Percentiles rank a stretch among this genome's conserved stretches.
phyloP scores from a whole-genome alignment of 1,139 yeast genomes.

The Zygosaccharomyces pseudobailii region DNA sequence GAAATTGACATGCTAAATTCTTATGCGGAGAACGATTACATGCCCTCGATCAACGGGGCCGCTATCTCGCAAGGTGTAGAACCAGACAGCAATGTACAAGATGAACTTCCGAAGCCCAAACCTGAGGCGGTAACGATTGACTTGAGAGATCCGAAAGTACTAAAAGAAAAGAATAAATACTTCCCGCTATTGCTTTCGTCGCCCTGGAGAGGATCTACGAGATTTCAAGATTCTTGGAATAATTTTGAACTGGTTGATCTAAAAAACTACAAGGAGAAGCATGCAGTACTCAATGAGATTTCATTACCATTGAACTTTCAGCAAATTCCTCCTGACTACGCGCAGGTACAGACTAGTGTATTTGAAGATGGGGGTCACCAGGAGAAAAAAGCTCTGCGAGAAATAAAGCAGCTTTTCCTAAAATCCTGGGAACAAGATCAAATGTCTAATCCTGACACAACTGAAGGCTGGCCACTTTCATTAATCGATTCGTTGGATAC shows the following conservation, averaged over 20 bases:
- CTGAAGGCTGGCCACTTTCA: constrained; percentile 23
- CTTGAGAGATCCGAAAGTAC: constrained; percentile 20
- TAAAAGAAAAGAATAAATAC: constrained; percentile 37
- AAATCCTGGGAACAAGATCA: constrained; percentile 23
- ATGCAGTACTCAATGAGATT: constrained; percentile 35
- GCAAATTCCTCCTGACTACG: constrained; percentile 17
- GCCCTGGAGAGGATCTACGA: constrained; percentile 19
- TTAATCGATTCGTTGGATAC: constrained; percentile 70
- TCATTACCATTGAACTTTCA: constrained; percentile 28
- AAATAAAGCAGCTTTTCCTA: constrained; percentile 12
- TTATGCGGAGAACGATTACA: constrained; percentile 32
- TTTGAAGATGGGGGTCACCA: constrained; percentile 31
- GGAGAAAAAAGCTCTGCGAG: constrained; percentile 17
- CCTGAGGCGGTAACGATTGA: constrained; percentile 8
- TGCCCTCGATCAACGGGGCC: constrained; percentile 28
- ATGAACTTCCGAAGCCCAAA: not conserved
- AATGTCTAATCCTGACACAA: constrained; percentile 6
- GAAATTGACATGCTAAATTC: constrained; percentile 35
- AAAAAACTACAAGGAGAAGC: constrained; percentile 26
- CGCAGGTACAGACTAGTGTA: constrained; percentile 30
- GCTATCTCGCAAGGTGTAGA: not conserved
- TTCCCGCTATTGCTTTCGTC: constrained; percentile 35
- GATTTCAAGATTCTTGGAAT: constrained; percentile 15
- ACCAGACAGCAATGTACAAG: not conserved
- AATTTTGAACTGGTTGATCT: constrained; percentile 13